phyloP scores from a whole-genome alignment of 129 eudicot species.

The Flaveria ramosissima region DNA sequence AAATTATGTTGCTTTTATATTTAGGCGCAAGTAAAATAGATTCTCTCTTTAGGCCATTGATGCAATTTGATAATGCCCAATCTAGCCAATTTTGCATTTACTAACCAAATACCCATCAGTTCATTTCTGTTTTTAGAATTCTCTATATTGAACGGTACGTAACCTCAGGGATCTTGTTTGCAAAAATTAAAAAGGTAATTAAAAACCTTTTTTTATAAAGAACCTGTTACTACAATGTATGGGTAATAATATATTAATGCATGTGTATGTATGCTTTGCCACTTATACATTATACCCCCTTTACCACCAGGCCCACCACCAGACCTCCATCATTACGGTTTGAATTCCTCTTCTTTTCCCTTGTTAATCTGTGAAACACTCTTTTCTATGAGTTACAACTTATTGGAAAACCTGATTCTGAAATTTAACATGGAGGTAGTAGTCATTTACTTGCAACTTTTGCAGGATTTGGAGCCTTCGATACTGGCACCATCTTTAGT shows the following conservation, averaged over 20 bases:
- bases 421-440: not conserved
- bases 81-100: not conserved
- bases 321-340: not conserved
- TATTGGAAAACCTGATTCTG: not conserved
- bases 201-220: not conserved
- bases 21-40: not conserved
- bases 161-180: not conserved
- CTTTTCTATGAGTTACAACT: slow-evolving; percentile 1
- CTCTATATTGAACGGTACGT: not conserved
- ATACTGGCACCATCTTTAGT: not conserved
- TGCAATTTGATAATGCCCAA: not conserved
- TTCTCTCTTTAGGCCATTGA: not conserved
- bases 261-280: not conserved
- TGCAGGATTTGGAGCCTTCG: not conserved
- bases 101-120: not conserved
- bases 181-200: not conserved
- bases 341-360: not conserved
- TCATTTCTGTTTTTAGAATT: not conserved
- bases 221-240: not conserved
- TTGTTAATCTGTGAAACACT: not conserved
- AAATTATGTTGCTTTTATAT: not conserved
- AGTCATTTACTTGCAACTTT: not conserved
- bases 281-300: slow-evolving; percentile 2
- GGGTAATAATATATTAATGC: not conserved
- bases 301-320: not conserved